Evolutionary conservation across 352 stramenopile species (phyloP).

Genomic region (Phytophthora citrophthora): DNA sequence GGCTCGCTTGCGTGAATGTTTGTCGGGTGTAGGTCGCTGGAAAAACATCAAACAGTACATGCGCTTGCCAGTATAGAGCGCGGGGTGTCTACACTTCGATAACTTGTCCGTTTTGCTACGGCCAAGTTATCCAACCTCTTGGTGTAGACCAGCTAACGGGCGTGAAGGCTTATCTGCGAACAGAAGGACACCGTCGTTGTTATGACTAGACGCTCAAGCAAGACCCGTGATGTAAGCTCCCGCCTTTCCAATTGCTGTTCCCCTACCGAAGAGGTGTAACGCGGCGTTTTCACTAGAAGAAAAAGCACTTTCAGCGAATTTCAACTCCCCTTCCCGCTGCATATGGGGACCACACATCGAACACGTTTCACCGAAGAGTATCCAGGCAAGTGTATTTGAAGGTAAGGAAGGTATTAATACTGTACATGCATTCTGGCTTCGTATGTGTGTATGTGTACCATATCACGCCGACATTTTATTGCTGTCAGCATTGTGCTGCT

Average conservation of each 20-base stretch:
- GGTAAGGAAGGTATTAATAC: no score
- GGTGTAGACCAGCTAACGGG: no score
- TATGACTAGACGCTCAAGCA: neutral
- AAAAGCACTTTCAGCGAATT: neutral
- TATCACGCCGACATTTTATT: slow-evolving; percentile 3
- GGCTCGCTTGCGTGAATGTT: neutral
- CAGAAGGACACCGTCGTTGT: neutral
- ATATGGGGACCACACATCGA: neutral
- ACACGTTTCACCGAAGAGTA: neutral
- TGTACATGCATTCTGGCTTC: neutral
- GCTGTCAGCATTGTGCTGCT: neutral
- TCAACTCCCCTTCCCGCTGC: neutral
- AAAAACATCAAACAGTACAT: neutral
- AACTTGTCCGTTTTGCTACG: neutral
- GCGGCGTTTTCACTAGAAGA: neutral
- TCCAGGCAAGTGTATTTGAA: no score
- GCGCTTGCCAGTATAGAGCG: neutral
- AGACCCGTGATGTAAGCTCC: neutral
- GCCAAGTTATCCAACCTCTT: no score
- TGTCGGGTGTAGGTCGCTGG: neutral
- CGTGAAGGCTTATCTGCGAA: no score
- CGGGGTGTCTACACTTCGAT: neutral
- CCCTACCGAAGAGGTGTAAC: slow-evolving; percentile 1
- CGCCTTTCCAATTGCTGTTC: neutral
- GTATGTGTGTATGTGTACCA: neutral